Conservation (phyloP, 2,329 filamentous ascomycete species). For the Akanthomyces dipterigenus region DNA sequence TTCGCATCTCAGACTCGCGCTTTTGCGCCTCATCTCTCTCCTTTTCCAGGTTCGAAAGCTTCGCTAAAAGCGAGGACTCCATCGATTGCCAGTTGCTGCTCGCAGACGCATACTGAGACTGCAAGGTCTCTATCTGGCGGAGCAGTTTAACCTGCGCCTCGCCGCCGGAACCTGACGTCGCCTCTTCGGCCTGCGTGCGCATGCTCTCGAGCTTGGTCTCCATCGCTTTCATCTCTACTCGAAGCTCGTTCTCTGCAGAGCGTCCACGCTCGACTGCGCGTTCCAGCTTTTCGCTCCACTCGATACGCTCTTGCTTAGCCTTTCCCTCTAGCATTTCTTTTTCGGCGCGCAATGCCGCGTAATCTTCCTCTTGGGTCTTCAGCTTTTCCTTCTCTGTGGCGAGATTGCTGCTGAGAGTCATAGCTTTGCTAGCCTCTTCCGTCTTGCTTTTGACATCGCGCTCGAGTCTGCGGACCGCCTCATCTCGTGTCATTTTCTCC, state of each 20-base stretch:
- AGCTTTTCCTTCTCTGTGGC: constrained; percentile 56
- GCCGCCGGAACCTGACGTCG: constrained; percentile 71
- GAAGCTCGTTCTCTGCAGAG: constrained; percentile 67
- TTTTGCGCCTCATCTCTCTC: constrained; percentile 81
- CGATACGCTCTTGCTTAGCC: constrained; percentile 59
- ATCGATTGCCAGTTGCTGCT: constrained; percentile 98
- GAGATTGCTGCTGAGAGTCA: constrained; percentile 59
- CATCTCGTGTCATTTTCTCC: constrained; percentile 51
- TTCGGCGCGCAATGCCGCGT: constrained; percentile 66
- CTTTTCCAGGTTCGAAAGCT: constrained; percentile 73
- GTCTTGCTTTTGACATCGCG: constrained; percentile 61
- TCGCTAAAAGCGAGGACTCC: constrained; percentile 74
- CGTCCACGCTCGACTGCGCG: constrained; percentile 64
- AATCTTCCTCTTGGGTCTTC: constrained; percentile 49
- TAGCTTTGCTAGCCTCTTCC: constrained; percentile 58
- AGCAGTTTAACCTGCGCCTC: constrained; percentile 85
- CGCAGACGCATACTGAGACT: constrained; percentile 89
- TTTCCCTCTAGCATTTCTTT: constrained; percentile 69
- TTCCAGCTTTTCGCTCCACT: constrained; percentile 66
- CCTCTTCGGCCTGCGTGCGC: constrained; percentile 80
- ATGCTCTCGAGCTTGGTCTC: constrained; percentile 89
- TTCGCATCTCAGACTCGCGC: constrained; percentile 79
- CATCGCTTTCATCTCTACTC: constrained; percentile 67
- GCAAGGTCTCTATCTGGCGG: constrained; percentile 88
- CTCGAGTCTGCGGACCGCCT: constrained; percentile 61